These are phyloP conservation scores for Aegilops sharonensis DNA, from an alignment of 176 grass and related monocot genomes.

Conservation along the genomic window DNA sequence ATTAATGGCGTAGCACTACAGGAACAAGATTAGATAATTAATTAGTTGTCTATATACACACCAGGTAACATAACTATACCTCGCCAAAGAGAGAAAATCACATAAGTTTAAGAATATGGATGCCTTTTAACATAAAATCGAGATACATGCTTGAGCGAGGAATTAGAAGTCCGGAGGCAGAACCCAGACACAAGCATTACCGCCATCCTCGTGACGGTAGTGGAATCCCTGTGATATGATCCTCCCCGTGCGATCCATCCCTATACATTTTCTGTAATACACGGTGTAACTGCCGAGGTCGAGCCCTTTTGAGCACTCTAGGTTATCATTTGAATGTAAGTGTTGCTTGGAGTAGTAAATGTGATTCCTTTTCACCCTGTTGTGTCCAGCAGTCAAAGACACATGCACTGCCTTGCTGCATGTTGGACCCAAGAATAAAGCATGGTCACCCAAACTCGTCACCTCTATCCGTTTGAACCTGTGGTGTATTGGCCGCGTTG, in stretches of 20 bases:
- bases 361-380: background rate
- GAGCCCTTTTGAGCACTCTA: background rate
- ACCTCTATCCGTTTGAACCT: background rate
- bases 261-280: background rate
- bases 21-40: too few species aligned
- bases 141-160: background rate
- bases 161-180: background rate
- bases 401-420: background rate
- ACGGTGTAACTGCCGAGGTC: too few species aligned
- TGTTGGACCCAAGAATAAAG: background rate
- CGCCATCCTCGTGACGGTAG: background rate
- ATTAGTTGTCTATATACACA: too few species aligned
- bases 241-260: background rate
- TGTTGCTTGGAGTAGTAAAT: background rate
- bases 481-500: background rate
- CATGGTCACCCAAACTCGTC: background rate
- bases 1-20: too few species aligned
- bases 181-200: background rate
- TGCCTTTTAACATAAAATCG: too few species aligned
- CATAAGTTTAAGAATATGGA: too few species aligned
- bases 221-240: background rate
- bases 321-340: too few species aligned
- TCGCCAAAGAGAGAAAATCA: too few species aligned
- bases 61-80: too few species aligned
- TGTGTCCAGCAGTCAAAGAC: background rate